Base-by-base conservation (phyloP, 2,329 filamentous ascomycete species). In the Pezicula radicicola region DNA sequence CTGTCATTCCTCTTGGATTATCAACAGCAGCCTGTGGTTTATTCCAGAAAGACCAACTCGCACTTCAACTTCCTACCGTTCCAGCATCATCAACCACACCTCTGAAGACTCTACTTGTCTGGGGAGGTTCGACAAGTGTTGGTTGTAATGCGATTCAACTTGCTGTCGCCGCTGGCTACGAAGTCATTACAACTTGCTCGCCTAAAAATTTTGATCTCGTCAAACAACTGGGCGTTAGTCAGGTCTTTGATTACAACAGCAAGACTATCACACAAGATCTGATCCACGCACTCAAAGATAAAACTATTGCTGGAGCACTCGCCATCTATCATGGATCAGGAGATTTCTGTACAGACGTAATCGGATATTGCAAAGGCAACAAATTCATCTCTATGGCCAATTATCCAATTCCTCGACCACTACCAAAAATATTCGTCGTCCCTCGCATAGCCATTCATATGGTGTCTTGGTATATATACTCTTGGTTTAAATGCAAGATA, bases 141-240 rank as follows among this genome's bases (percentile, higher is more conserved):
- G 58, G 56, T 4, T 44, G 36, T 13, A 66, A 65, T 6, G 71
- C 71, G 0, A 70, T 77, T 45, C 74, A 78, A 52, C 60, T 77
- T 1, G 72, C 71, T 1, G 65, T 62, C 1, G 69, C 67, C 0
- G 60, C 71, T 8, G 73, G 73, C 3, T 68, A 73, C 49, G 69
- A 70, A 42, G 71, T 77, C 8, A 58, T 73, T 30, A 55, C 65
- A 0, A 71, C 69, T 10, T 68, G 67, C 50, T 68, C 66, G 8
- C 58, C 64, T 8, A 46, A 53, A 46, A 69, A 67, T 57, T 69
- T 68, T 37, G 60, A 66, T 6, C 63, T 73, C 2, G 67, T 72
- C n/a, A 62, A 64, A 43, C 50, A 51, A 0, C 68, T 64, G 40
- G 75, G 75, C 6, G 75, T 75, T 0, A 70, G 66, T 13, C 55